Base-by-base conservation (phyloP, 1,284 basidiomycete genomes). In the Phylloboletellus chloephorus region DNA sequence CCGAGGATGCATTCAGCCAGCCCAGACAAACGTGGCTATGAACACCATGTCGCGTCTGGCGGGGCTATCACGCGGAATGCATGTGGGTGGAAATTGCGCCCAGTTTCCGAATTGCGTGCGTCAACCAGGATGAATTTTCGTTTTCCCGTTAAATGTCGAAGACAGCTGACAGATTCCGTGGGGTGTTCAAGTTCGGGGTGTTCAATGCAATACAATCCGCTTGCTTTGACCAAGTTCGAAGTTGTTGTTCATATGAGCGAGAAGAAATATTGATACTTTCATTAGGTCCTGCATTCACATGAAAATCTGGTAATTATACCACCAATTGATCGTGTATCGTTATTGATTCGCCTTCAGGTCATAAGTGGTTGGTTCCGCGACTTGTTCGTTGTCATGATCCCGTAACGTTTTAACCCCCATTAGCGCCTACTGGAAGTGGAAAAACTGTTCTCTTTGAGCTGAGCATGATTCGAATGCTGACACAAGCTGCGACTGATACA, bases 401-500 rank as follows among this genome's bases (percentile, higher is more conserved):
- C 30, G n/a, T n/a, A n/a, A n/a, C n/a, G n/a, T n/a, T n/a, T 41
- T 28, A 38, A 37, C 41, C n/a, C 36, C 23, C 23, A 29, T 20
- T 56, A 83, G 92, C 93, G 1, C 92, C 92, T 0, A 96, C 92
- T 6, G 89, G 92, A 17, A 88, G 89, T 33, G 93, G 93, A 19
- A 96, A 96, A 65, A 93, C 94, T 0, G 90, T 88, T 1, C 65
- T 98, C 6, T 98, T 98, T 52, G 95, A 98, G 60, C 68, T 98
- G 9, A 80, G 88, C 0, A 85, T 97, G 37, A 78, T 98, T 37
- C 78, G 78, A 22, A 77, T 92, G 73, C 67, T 94, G 25, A 71
- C 68, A 37, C 65, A 69, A 37, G 64, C 68, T 7, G 56, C 62
- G 37, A 60, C 64, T 16, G 56, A 58, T 7, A 57, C 63, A n/a